Percentiles rank a stretch among this genome's conserved stretches.
Evolutionary conservation across 2,329 filamentous ascomycete species (phyloP).

Genomic region (Ophiostoma fasciatum): DNA sequence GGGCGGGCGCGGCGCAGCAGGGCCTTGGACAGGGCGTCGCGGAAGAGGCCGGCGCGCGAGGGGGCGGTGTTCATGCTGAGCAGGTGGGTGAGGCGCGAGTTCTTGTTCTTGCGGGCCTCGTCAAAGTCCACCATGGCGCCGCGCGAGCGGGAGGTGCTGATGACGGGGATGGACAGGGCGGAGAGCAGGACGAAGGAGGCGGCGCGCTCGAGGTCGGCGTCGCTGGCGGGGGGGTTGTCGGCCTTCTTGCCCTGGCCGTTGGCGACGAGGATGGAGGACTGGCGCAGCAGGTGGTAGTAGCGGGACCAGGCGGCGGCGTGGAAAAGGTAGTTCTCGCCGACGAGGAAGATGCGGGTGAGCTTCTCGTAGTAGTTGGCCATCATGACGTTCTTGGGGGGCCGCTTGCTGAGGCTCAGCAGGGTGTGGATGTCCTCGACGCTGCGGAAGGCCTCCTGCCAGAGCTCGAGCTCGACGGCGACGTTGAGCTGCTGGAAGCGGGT

Average conservation of each 20-base stretch:
- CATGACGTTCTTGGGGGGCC: slow-evolving; percentile 96
- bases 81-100: slow-evolving; percentile 88
- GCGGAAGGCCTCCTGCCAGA: slow-evolving; percentile 99
- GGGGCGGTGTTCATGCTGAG: slow-evolving; percentile 85
- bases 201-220: slow-evolving; percentile 82
- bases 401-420: slow-evolving; percentile 92
- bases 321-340: slow-evolving; percentile 99
- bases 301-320: slow-evolving; percentile 94
- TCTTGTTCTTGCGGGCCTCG: slow-evolving; percentile 97
- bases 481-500: slow-evolving; percentile 98
- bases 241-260: slow-evolving; percentile 81
- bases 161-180: slow-evolving; percentile 94
- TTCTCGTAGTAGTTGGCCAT: slow-evolving; percentile 99
- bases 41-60: slow-evolving; percentile 81
- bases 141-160: slow-evolving; percentile 92
- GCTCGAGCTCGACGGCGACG: slow-evolving; percentile 89
- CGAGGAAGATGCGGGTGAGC: slow-evolving; percentile 93
- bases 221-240: slow-evolving; percentile 80
- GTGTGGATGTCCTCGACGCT: slow-evolving; percentile 99
- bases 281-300: slow-evolving; percentile 91
- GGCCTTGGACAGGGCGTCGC: slow-evolving; percentile 88
- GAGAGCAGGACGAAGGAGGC: slow-evolving; percentile 93
- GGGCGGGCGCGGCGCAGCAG: slow-evolving; percentile 83
- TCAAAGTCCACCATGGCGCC: slow-evolving; percentile 95
- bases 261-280: slow-evolving; percentile 71